Evolutionary conservation across 768 basidiomycete genomes (phyloP).

Genomic region (Wakefieldia striispora): DNA sequence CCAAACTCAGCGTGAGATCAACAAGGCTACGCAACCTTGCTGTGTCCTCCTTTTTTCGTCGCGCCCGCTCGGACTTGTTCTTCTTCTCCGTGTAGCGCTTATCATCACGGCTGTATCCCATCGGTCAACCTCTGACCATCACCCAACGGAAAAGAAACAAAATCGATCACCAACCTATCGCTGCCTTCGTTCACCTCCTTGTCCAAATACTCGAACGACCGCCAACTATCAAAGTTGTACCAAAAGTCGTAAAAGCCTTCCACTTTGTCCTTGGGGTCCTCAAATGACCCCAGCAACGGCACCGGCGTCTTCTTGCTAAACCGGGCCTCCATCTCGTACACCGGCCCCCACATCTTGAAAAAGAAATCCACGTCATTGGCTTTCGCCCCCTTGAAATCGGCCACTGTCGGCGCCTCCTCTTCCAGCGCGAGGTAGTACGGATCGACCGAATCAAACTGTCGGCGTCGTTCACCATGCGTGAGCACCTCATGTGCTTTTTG

Average conservation of each 20-base stretch:
- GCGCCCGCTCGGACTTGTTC: slow-evolving; percentile 95
- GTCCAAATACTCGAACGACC: slow-evolving; percentile 96
- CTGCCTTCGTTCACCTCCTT: slow-evolving; percentile 99
- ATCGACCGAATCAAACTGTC: slow-evolving; percentile 97
- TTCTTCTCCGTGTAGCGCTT: slow-evolving; percentile 99
- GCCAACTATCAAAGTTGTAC: slow-evolving; percentile 99
- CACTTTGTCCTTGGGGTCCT: slow-evolving; percentile 77
- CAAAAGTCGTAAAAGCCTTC: slow-evolving; percentile 98
- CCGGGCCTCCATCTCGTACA: slow-evolving; percentile 88
- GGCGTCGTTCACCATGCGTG: slow-evolving; percentile 78
- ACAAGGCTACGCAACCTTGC: slow-evolving; percentile 85
- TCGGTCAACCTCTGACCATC: slow-evolving; percentile 10
- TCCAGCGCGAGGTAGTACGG: slow-evolving; percentile 70
- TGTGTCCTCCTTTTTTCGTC: slow-evolving; percentile 96
- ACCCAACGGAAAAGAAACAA: neutral
- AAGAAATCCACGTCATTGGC: slow-evolving; percentile 57
- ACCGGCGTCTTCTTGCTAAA: slow-evolving; percentile 88
- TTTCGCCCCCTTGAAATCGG: slow-evolving; percentile 49
- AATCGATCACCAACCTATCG: slow-evolving; percentile 63
- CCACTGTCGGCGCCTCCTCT: slow-evolving; percentile 68
- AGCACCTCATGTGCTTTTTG: slow-evolving; percentile 97
- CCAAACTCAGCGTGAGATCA: slow-evolving; percentile 76
- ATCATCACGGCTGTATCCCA: slow-evolving; percentile 78
- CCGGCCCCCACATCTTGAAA: slow-evolving; percentile 71
- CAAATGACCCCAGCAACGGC: slow-evolving; percentile 68